Conservation (phyloP, 1,284 basidiomycete species). For the Cystobasidium sp. region DNA sequence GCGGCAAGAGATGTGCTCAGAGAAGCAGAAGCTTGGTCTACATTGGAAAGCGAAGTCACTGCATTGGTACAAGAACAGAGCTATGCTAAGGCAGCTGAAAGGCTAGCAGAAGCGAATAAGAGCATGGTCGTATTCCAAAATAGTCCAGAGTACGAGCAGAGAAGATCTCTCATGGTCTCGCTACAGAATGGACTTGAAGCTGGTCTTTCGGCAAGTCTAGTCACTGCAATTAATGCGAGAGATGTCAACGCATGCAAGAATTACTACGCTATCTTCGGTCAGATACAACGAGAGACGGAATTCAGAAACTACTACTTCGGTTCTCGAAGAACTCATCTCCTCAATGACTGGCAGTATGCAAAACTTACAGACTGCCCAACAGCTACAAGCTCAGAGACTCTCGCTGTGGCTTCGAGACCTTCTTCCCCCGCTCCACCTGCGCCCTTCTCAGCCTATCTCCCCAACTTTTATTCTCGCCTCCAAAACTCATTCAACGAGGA, state of each 20-base stretch:
- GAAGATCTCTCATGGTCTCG: constrained; percentile 79
- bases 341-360: constrained; percentile 68
- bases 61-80: constrained; percentile 70
- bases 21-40: constrained; percentile 92
- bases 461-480: constrained; percentile 73
- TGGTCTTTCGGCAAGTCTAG: constrained; percentile 79
- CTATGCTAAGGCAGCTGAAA: constrained; percentile 82
- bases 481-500: constrained; percentile 65
- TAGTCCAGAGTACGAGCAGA: constrained; percentile 79
- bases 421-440: constrained; percentile 28
- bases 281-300: constrained; percentile 86
- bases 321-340: constrained; percentile 68
- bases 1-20: constrained; percentile 79
- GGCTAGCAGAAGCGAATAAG: constrained; percentile 80
- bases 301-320: constrained; percentile 92
- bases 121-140: constrained; percentile 89
- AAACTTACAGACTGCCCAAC: constrained; percentile 48
- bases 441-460: constrained; percentile 70
- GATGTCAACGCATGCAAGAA: constrained; percentile 73
- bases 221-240: constrained; percentile 75
- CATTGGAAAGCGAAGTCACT: constrained; percentile 86
- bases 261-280: constrained; percentile 82
- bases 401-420: not conserved
- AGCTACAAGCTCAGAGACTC: not conserved
- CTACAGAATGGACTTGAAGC: constrained; percentile 93